A percentile compares a stretch with the other conserved stretches of the same genome.
phyloP scores from a whole-genome alignment of 208 protist genomes.

The Trypanosoma mega region DNA sequence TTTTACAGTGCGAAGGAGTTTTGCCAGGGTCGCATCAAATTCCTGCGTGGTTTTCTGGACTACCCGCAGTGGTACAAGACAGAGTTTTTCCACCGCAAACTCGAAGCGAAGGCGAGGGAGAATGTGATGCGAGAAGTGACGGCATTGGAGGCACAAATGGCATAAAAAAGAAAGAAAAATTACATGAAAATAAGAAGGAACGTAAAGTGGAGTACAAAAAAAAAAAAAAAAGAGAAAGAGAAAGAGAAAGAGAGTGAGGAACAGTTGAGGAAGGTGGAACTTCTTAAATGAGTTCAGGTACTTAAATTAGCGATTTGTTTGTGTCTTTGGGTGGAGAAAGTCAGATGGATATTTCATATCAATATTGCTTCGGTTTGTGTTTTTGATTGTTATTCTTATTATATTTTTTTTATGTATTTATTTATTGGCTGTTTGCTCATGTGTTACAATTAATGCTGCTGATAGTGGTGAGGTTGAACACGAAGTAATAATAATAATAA shows the following conservation, averaged over 20 bases:
- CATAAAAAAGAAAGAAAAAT: background rate
- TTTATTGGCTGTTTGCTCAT: conserved; percentile 2
- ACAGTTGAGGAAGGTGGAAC: no score
- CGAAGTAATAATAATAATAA: no score
- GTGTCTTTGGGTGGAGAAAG: background rate
- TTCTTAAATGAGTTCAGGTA: no score
- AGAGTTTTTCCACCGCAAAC: conserved; percentile 54
- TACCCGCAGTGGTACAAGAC: conserved; percentile 72
- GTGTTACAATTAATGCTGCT: conserved; percentile 3
- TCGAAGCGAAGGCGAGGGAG: conserved; percentile 48
- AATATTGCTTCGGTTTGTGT: background rate
- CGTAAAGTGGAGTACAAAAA: background rate
- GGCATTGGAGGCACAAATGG: conserved; percentile 19
- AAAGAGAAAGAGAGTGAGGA: no score
- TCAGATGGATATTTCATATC: background rate
- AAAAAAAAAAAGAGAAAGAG: no score
- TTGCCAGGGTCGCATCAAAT: conserved; percentile 39
- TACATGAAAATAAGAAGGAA: background rate
- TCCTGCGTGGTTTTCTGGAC: conserved; percentile 45
- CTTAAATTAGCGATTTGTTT: no score
- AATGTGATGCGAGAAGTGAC: conserved; percentile 47
- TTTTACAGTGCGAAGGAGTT: conserved; percentile 43
- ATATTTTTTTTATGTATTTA: conserved; percentile 19
- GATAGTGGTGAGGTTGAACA: no score
- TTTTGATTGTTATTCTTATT: conserved; percentile 11